Conservation (phyloP, 2,329 filamentous ascomycete genomes). For the Trematosphaeria pertusa region DNA sequence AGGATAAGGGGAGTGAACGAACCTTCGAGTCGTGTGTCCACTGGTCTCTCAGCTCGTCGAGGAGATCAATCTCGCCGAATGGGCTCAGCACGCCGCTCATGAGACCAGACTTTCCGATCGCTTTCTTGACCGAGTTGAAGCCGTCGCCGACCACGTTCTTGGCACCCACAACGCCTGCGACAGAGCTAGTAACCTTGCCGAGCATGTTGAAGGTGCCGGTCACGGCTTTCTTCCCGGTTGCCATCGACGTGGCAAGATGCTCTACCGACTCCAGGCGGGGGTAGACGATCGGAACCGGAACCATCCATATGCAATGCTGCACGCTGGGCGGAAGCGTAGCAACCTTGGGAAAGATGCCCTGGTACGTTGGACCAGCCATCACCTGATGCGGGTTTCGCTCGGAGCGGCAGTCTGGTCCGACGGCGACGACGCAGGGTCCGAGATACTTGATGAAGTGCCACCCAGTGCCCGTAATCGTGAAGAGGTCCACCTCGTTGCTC, state of each 20-base stretch:
- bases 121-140: constrained; percentile 94
- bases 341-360: constrained; percentile 95
- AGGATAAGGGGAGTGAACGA: constrained; percentile 15
- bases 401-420: constrained; percentile 89
- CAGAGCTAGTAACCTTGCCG: constrained; percentile 92
- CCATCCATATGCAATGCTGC: constrained; percentile 96
- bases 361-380: constrained; percentile 94
- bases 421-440: constrained; percentile 86
- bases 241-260: constrained; percentile 86
- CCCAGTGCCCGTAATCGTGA: constrained; percentile 94
- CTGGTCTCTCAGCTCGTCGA: constrained; percentile 93
- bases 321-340: constrained; percentile 89
- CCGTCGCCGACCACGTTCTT: constrained; percentile 92
- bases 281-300: constrained; percentile 89
- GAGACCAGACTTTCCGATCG: constrained; percentile 90
- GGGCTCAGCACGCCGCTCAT: constrained; percentile 97
- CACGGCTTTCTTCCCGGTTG: constrained; percentile 94
- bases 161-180: constrained; percentile 93
- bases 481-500: constrained; percentile 86
- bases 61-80: constrained; percentile 93
- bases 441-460: constrained; percentile 99
- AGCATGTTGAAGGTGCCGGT: constrained; percentile 96
- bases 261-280: constrained; percentile 91
- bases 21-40: constrained; percentile 98
- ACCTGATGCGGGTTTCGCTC: constrained; percentile 91